Percentiles rank a stretch among this genome's conserved stretches.
Evolutionary conservation across 768 basidiomycete species (phyloP).

Genomic region (Podaxis sp.): DNA sequence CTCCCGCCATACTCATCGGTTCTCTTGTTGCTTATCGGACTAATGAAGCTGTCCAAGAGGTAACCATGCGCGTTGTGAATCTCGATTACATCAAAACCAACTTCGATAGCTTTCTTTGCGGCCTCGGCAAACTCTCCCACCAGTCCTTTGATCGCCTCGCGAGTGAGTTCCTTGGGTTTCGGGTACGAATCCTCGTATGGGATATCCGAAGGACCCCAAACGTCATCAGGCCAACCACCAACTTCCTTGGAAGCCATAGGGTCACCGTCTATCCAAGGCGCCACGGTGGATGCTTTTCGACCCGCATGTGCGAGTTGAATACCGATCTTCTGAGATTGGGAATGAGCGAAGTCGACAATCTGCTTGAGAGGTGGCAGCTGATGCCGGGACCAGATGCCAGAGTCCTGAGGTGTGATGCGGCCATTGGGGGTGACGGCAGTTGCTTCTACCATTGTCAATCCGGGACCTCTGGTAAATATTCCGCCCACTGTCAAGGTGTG

Average conservation of each 20-base stretch:
- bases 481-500: conserved; percentile 39
- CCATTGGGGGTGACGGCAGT: conserved; percentile 55
- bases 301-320: conserved; percentile 80
- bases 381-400: conserved; percentile 60
- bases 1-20: conserved; percentile 71
- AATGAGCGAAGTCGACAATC: conserved; percentile 60
- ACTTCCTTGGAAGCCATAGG: conserved; percentile 30
- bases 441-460: conserved; percentile 62
- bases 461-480: conserved; percentile 51
- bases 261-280: conserved; percentile 53
- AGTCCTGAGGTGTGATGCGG: conserved; percentile 61
- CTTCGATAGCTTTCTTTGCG: conserved; percentile 49
- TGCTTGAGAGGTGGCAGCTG: conserved; percentile 27
- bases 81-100: conserved; percentile 63
- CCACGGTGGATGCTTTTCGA: conserved; percentile 61
- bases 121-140: conserved; percentile 54
- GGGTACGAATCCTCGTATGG: conserved; percentile 43
- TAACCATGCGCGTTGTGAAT: conserved; percentile 69
- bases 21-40: conserved; percentile 60
- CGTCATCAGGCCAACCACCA: conserved; percentile 52
- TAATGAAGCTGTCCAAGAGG: conserved; percentile 54
- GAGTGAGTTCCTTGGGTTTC: conserved; percentile 54
- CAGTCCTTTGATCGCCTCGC: conserved; percentile 54
- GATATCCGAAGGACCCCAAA: conserved; percentile 57
- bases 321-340: conserved; percentile 64